Percentiles rank a stretch among this genome's conserved stretches.
Evolutionary conservation across 306 rosid species (phyloP).

Genomic region (Pachyrhizus erosus): DNA sequence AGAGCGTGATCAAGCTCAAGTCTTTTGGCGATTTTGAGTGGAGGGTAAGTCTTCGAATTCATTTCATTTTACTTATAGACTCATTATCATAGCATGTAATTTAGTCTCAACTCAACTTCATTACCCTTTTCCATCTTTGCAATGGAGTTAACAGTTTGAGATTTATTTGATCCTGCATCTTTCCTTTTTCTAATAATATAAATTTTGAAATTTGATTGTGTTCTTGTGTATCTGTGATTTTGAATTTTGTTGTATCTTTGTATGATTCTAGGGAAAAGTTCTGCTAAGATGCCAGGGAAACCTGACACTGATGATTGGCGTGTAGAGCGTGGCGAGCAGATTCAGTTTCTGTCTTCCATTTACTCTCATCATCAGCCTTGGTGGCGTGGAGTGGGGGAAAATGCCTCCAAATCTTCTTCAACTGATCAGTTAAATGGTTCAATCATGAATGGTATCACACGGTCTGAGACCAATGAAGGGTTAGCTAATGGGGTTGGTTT

Average conservation of each 20-base stretch:
- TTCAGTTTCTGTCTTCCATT: constrained; percentile 52
- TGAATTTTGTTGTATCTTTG: constrained; percentile 22
- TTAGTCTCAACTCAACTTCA: constrained; percentile 19
- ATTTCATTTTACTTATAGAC: background rate
- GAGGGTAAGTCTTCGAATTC: constrained; percentile 19
- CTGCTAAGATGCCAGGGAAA: constrained; percentile 74
- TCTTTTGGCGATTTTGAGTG: constrained; percentile 19
- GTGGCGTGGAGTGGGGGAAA: constrained; percentile 67
- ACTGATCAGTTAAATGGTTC: constrained; percentile 50
- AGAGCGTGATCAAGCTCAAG: constrained; percentile 16
- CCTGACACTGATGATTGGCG: constrained; percentile 57
- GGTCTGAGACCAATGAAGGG: constrained; percentile 44
- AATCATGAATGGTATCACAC: constrained; percentile 47
- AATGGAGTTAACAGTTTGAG: constrained; percentile 30
- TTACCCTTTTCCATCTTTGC: constrained; percentile 19
- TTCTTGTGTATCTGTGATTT: constrained; percentile 5
- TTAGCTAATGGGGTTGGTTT: constrained; percentile 45
- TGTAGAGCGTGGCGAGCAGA: constrained; percentile 42
- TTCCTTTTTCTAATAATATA: background rate
- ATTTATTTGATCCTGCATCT: background rate
- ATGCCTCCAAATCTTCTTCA: constrained; percentile 53
- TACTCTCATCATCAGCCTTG: constrained; percentile 68
- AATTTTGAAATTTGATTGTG: background rate
- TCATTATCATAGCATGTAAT: background rate
- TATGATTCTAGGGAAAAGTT: constrained; percentile 47